Evolutionary conservation across 2,329 filamentous ascomycete genomes (phyloP).

Genomic region (Chalaropsis thielavioides): DNA sequence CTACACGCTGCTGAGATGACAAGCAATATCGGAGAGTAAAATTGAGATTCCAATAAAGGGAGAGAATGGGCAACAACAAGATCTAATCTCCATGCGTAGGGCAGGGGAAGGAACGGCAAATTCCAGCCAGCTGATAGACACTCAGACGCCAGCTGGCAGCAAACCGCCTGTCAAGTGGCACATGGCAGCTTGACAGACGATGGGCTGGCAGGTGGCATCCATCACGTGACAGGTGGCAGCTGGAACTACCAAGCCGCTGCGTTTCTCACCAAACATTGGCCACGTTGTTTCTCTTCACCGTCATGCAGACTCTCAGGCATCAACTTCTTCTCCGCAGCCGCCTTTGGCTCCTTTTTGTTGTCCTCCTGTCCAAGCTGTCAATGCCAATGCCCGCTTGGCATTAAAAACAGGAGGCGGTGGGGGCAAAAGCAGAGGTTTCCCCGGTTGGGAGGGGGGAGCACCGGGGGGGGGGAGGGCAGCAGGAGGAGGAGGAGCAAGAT

Average conservation of each 20-base stretch:
- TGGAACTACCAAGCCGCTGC: not conserved
- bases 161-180: too few relatives aligned
- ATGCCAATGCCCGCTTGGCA: too few relatives aligned
- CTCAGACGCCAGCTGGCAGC: not conserved
- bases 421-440: too few relatives aligned
- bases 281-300: not conserved
- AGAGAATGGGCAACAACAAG: too few relatives aligned
- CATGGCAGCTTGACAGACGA: not conserved
- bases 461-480: not conserved
- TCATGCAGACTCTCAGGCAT: too few relatives aligned
- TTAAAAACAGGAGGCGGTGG: too few relatives aligned
- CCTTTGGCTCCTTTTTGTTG: too few relatives aligned
- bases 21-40: not conserved
- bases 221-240: not conserved
- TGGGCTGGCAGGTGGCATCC: not conserved
- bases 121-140: not conserved
- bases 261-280: too few relatives aligned
- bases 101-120: not conserved
- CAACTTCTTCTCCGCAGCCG: too few relatives aligned
- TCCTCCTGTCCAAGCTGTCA: too few relatives aligned
- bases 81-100: not conserved
- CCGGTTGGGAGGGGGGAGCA: not conserved
- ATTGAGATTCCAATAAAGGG: too few relatives aligned
- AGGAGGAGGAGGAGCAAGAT: not conserved
- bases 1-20: not conserved